Base-by-base conservation (phyloP, 108 stramenopile genomes). In the Cyclostephanos invisitatus region DNA sequence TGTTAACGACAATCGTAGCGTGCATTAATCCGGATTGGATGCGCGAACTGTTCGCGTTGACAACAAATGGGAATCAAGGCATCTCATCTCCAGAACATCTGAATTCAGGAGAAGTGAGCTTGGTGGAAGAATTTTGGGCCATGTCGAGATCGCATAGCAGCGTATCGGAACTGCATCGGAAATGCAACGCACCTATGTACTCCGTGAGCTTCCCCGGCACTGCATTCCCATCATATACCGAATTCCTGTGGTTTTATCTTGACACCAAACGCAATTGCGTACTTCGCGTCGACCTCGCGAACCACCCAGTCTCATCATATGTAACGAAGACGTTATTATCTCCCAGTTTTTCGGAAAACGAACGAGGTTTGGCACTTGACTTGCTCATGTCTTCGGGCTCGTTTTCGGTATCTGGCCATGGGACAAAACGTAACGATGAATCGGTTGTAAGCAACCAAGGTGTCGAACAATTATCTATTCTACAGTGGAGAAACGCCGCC, bases 101-200 rank as follows among this genome's bases (percentile, higher is more conserved):
- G 17, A 57, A 73, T 6, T 44, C 79, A 28, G 66, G 60, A 40
- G 79, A 80, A 73, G 79, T 69, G 51, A 29, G 63, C 35, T 46
- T 80, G 53, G 63, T 73, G 17, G 79, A 80, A 40, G 79, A 80
- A 40, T 44, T 80, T 17, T 80, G 79, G 79, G 72, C 59, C 21
- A 69, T 80, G 63, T 21, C 79, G 22, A 65, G 73, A 37, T 69
- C 79, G 17, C 61, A 70, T 70, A 57, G 63, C 60, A 69, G 68
- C 40, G 17, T 70, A 40, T 27, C 56, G 46, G 42, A 29, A 38
- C 22, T 38, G 36, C 54, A 64, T 9, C 61, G 24, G 18, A 17
- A 35, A 47, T 64, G 58, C 29, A 59, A 59, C 35, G 28, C 7
- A 8, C 8, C n/a, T n/a, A n/a, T 4, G 22, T 21, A 53, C 24